phyloP scores from a whole-genome alignment of 768 basidiomycete species.

The Crucibulum laeve region DNA sequence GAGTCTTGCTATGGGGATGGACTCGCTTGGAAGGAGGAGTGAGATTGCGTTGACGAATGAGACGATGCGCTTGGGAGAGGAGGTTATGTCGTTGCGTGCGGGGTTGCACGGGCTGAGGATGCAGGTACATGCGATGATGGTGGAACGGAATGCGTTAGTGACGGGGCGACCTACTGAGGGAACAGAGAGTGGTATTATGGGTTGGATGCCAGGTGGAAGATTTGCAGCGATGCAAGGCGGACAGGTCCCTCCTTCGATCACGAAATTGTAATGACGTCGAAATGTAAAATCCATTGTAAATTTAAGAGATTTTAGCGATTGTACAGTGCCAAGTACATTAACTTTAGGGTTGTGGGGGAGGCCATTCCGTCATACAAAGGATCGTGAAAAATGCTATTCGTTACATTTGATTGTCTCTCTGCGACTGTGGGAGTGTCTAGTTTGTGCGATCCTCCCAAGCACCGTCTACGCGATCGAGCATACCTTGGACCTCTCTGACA shows the following conservation, averaged over 20 bases:
- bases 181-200: conserved; percentile 8
- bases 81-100: conserved; percentile 64
- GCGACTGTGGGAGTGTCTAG: conserved; percentile 1
- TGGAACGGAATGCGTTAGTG: conserved; percentile 64
- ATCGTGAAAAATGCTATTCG: too few relatives aligned
- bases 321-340: too few relatives aligned
- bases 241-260: conserved; percentile 19
- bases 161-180: conserved; percentile 35
- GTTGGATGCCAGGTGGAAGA: not conserved
- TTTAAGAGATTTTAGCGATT: not conserved
- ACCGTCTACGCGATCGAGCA: conserved; percentile 76
- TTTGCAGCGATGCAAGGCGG: conserved; percentile 1
- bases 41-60: conserved; percentile 71
- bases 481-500: conserved; percentile 78
- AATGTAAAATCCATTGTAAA: conserved; percentile 2
- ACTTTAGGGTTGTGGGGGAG: too few relatives aligned
- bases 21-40: conserved; percentile 48
- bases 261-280: conserved; percentile 28
- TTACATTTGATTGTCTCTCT: too few relatives aligned
- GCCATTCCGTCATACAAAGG: too few relatives aligned
- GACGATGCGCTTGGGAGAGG: conserved; percentile 66
- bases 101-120: conserved; percentile 74
- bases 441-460: conserved; percentile 41
- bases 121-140: conserved; percentile 78
- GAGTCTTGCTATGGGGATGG: conserved; percentile 51